These are phyloP conservation scores for Pterocarpus macrocarpus DNA, from an alignment of 306 rosid species.

Conservation along the genomic window DNA sequence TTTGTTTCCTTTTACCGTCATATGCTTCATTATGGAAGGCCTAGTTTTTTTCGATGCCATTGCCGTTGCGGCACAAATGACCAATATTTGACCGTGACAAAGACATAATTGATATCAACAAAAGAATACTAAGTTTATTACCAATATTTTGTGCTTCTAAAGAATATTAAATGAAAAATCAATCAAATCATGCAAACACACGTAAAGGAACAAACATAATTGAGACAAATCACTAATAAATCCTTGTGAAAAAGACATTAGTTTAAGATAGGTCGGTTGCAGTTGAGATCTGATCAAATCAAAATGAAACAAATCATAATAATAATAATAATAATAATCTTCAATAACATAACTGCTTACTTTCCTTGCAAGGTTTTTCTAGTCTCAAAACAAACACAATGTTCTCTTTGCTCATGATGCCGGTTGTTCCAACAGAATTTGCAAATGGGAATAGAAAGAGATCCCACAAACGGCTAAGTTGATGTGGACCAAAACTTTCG, in stretches of 20 bases:
- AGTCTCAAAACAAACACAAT: constrained; percentile 27
- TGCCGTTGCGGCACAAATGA: constrained; percentile 38
- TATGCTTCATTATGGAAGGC: neutral
- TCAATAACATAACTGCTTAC: constrained; percentile 42
- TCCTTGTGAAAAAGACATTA: constrained; percentile 7
- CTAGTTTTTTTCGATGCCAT: neutral
- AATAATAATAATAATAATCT: constrained; percentile 22
- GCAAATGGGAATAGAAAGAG: constrained; percentile 33
- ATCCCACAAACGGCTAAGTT: constrained; percentile 48
- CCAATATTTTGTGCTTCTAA: constrained; percentile 17
- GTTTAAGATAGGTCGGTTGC: constrained; percentile 40
- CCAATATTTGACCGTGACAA: neutral
- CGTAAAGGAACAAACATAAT: neutral
- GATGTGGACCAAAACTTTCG: constrained; percentile 55
- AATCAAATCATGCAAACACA: constrained; percentile 29
- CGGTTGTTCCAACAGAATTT: constrained; percentile 66
- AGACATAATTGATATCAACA: neutral
- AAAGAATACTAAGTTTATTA: neutral
- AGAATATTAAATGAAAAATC: constrained; percentile 12
- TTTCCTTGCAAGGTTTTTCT: constrained; percentile 61
- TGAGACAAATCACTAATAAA: neutral
- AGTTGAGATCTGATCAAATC: constrained; percentile 46
- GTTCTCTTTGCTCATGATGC: constrained; percentile 43
- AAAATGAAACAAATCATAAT: constrained; percentile 38
- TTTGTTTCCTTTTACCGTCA: neutral